Percentiles rank a stretch among this genome's conserved stretches.
These are phyloP conservation scores for Lactarius akahatsu DNA, from an alignment of 768 basidiomycete species.

Conservation along the genomic window DNA sequence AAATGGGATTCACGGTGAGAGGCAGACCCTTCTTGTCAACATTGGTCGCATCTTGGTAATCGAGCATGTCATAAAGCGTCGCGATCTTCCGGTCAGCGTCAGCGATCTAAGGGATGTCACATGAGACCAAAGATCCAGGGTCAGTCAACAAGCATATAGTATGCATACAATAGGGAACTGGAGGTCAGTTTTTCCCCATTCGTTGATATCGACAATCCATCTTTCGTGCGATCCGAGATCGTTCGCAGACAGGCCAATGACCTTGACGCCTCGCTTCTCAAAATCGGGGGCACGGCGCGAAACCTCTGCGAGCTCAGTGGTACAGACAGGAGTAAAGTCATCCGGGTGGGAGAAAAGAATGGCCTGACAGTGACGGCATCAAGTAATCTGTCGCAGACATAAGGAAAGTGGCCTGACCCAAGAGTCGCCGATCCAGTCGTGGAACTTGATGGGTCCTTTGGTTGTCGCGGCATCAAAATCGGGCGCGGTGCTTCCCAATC, in stretches of 20 bases:
- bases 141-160: slow-evolving; percentile 30
- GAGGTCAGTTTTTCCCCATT: slow-evolving; percentile 78
- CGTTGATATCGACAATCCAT: slow-evolving; percentile 90
- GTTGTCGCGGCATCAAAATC: slow-evolving; percentile 93
- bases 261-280: slow-evolving; percentile 82
- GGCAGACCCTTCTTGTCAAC: slow-evolving; percentile 84
- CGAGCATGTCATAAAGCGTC: slow-evolving; percentile 92
- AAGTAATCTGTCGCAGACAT: background rate
- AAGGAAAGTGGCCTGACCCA: slow-evolving; percentile 56
- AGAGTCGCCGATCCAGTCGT: slow-evolving; percentile 85
- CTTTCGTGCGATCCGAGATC: slow-evolving; percentile 76
- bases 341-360: slow-evolving; percentile 95
- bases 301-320: slow-evolving; percentile 96
- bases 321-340: slow-evolving; percentile 91
- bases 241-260: slow-evolving; percentile 94
- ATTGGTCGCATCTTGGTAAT: slow-evolving; percentile 92
- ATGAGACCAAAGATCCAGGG: background rate
- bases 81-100: slow-evolving; percentile 86
- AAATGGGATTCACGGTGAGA: slow-evolving; percentile 62
- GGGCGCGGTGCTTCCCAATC: slow-evolving; percentile 86
- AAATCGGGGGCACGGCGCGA: slow-evolving; percentile 87
- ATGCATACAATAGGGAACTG: slow-evolving; percentile 82
- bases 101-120: slow-evolving; percentile 62
- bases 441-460: slow-evolving; percentile 82
- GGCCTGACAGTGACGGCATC: slow-evolving; percentile 45